Evolutionary conservation across 306 rosid species (phyloP).

Genomic region (Betula pendula): DNA sequence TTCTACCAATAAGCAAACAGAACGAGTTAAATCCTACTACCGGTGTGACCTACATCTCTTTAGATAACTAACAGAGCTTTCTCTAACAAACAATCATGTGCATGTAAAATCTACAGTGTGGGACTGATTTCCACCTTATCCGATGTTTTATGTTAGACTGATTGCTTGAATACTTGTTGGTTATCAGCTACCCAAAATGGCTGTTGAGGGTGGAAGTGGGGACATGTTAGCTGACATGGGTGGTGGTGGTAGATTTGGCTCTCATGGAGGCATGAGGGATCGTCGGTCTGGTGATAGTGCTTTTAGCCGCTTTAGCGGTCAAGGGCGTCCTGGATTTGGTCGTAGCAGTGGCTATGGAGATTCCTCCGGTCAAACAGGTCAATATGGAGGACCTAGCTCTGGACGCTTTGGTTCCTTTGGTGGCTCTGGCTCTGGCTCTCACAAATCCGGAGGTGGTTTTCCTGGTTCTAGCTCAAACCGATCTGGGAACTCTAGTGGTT

Average conservation of each 20-base stretch:
- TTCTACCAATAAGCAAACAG: background rate
- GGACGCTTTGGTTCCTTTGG: constrained; percentile 56
- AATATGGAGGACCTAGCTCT: constrained; percentile 40
- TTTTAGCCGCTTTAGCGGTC: constrained; percentile 43
- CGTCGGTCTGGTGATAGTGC: constrained; percentile 42
- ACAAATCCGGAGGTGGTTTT: constrained; percentile 41
- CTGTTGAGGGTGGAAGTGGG: constrained; percentile 52
- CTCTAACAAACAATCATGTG: background rate
- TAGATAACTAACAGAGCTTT: background rate
- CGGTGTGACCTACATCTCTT: background rate
- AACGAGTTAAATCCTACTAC: background rate
- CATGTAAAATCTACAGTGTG: background rate
- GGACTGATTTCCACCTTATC: background rate
- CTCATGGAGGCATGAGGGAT: constrained; percentile 46
- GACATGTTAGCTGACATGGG: constrained; percentile 53
- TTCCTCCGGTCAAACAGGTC: constrained; percentile 43
- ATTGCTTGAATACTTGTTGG: constrained; percentile 28
- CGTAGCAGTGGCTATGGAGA: constrained; percentile 41
- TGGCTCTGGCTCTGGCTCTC: constrained; percentile 35
- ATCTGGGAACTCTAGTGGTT: constrained; percentile 52
- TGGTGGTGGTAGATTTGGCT: constrained; percentile 49
- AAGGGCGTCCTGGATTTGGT: constrained; percentile 47
- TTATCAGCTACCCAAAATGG: constrained; percentile 74
- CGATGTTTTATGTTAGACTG: constrained; percentile 11
- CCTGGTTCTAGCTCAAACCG: constrained; percentile 47